Evolutionary conservation across 306 rosid genomes (phyloP), one percentile per base, ranked within the genome.

Genomic region (Cucurbita maxima): DNA sequence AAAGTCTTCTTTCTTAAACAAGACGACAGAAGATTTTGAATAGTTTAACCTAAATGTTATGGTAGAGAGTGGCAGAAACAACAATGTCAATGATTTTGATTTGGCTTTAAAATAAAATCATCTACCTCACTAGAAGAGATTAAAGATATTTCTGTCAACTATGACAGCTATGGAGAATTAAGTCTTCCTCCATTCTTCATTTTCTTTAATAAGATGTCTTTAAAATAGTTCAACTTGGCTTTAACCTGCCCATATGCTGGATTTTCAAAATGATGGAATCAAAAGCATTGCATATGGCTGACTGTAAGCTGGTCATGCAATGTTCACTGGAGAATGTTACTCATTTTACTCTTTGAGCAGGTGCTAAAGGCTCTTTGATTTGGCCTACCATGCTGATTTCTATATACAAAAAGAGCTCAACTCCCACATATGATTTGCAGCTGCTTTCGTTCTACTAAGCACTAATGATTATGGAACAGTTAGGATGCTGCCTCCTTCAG

Each of bases 221-320:
- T 68, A 68, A 20, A 68, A 68, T 68, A 68, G 2, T 68, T 44
- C 73, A 68, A 68, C 73, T 68, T 68, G 73, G 73, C 41, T 68
- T 22, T 13, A 45, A 47, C 54, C 44, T 19, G 68, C 4, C 19
- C 45, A 20, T 61, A 3, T 11, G 15, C 3, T 61, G 56, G 40
- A 68, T 45, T 45, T 13, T 20, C 56, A 44, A 20, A 22, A 45
- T 51, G 43, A 47, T 67, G 1, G 25, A 67, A 5, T 67, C 40
- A 22, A 68, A 47, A 5, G 53, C 19, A 44, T 45, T 25, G 53
- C 52, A 7, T 13, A 6, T 61, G 40, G 10, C 8, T 58, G n/a
- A 58, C 10, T 8, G 37, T 13, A 64, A 41, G 52, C 45, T 44
- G 51, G 53, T 43, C 11, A 43, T 64, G 12, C 53, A 18, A 15